Base-by-base conservation (phyloP, 2,329 filamentous ascomycete genomes). In the Pseudopyrenochaeta lycopersici region DNA sequence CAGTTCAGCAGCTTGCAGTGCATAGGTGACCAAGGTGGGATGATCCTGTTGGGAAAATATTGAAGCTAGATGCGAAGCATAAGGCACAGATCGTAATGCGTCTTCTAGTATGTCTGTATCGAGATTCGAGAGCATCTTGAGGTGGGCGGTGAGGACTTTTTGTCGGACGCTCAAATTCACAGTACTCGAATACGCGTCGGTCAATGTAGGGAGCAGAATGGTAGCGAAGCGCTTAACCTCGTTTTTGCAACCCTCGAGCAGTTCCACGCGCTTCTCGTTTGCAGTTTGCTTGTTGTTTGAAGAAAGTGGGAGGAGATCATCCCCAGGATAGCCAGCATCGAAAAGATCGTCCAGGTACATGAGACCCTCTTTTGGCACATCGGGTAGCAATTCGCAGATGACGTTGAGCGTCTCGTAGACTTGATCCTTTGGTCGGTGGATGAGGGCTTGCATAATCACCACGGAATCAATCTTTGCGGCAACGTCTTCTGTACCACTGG, bases 61-160 rank as follows among this genome's bases (percentile, higher is more conserved):
- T 0, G 94, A 92, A 1, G 95, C 95, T 27, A 99, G 78, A 73
- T 97, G 97, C 0, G 96, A 99, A 2, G 95, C 92, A 75, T 98
- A 99, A 0, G 95, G 91, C 1, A 99, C 93, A 14, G 91, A 86
- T 21, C 89, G 89, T 27, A 99, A 78, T 7, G 94, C 90, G 66
- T 97, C 94, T 56, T 91, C 85, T 3, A 99, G 84, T 45, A 99
- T 92, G 32, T 85, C 82, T 38, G 87, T 88, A 64, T 97, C 92
- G n/a, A 99, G 79, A 62, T 97, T 97, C 11, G 92, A 97, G 9
- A 99, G 84, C 92, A 99, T 98, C 79, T 98, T 98, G 39, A 98
- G 80, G 70, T 99, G 95, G n/a, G 94, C 95, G 17, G 88, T 91
- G 30, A 99, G 83, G 2, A 99, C 95, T 77, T 97, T 97, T 72